Evolutionary conservation across 345 rosid genomes (phyloP), one percentile per base, ranked within the genome.

Genomic region (Ricinus communis): DNA sequence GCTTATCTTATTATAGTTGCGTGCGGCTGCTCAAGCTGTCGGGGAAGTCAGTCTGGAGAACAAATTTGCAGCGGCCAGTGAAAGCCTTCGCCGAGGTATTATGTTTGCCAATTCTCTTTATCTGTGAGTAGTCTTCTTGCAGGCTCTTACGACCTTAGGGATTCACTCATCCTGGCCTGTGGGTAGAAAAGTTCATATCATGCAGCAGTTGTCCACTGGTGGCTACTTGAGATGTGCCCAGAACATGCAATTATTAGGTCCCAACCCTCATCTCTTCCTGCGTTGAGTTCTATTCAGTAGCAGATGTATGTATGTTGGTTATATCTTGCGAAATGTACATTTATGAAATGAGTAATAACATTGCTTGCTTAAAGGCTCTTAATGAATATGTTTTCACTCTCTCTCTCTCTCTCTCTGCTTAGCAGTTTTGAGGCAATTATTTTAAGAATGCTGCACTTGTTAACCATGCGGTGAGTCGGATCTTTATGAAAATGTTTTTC

Each of bases 51-150:
- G 70, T 79, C 73, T 94, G 64, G 97, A 86, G 71, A 83, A 66
- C 18, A 96, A 96, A 82, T 96, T 91, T 77, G 90, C 82, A 46
- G 94, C 91, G 22, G 99, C 98, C 67, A 87, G 99, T 59, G 94
- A 87, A 74, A 90, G 93, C 85, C 86, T 95, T 69, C 88, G 91
- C 1, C 81, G 93, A 71, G 99, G 98, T 45, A 90, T 95, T 52
- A 92, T 94, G 97, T 85, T 94, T 82, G 96, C 96, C 22, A 90
- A 90, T 78, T 93, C 98, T 54, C 93, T 93, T 52, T 88, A 93
- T 76, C 78, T 87, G 74, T 87, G 69, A 82, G 75, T 55, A 49
- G 15, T 31, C 1, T 61, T 47, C 58, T 63, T 52, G 65, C 72
- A 54, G 78, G 72, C 49, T 54, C 56, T 12, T 43, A 27, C 52